These are phyloP conservation scores for Solanum chilense DNA, from an alignment of 257 asterid species.

Conservation along the genomic window DNA sequence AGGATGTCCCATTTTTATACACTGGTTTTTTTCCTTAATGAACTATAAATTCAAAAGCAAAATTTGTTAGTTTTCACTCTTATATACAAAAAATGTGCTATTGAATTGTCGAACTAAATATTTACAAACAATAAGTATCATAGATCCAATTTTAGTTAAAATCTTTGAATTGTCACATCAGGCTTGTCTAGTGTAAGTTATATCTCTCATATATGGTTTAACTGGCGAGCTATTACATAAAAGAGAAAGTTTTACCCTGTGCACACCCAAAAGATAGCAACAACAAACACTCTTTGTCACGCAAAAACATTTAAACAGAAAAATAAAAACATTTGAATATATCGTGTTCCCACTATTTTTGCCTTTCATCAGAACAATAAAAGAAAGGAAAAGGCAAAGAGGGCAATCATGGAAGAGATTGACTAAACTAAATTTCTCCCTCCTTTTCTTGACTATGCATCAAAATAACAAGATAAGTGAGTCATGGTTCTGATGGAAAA, in stretches of 20 bases:
- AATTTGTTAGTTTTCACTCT: background rate
- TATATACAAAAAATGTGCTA: background rate
- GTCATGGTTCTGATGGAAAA: background rate
- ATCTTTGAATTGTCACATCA: background rate
- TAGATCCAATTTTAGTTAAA: background rate
- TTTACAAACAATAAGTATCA: background rate
- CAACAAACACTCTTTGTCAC: fast-evolving
- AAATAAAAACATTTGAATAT: background rate
- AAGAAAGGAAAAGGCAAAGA: background rate
- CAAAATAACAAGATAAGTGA: background rate
- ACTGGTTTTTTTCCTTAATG: background rate
- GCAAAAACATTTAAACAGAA: background rate
- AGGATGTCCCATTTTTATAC: background rate
- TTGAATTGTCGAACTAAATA: background rate
- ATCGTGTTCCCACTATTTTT: background rate
- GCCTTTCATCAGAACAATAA: background rate
- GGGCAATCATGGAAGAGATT: background rate
- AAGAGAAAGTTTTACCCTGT: no score
- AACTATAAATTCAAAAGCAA: background rate
- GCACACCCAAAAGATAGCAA: background rate
- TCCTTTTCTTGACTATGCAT: background rate
- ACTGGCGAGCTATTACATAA: no score
- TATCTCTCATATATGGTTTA: background rate
- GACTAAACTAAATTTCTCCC: background rate
- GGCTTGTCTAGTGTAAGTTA: background rate